Conservation (phyloP, 768 basidiomycete genomes). For the Amanita molliuscula region DNA sequence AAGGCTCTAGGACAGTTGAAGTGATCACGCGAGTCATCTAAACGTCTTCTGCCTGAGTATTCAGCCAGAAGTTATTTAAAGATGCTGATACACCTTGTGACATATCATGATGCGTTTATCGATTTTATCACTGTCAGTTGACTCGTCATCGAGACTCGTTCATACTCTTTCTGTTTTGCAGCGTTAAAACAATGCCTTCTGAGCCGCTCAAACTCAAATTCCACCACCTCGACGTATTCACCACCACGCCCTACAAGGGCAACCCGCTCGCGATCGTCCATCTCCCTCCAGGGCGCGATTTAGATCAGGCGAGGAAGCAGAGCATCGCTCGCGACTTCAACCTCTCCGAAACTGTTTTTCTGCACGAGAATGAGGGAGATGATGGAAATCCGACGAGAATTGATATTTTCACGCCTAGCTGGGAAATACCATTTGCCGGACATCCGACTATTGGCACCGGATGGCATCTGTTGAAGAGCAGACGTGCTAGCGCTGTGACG, state of each 20-base stretch:
- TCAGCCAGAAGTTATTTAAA: no score
- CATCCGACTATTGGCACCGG: conserved; percentile 35
- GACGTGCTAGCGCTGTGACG: conserved; percentile 13
- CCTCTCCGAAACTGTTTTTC: conserved; percentile 37
- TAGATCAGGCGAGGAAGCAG: conserved; percentile 30
- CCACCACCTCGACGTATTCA: conserved; percentile 33
- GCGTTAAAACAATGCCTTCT: not conserved
- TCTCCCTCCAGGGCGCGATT: conserved; percentile 16
- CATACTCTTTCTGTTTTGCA: no score
- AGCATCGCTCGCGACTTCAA: conserved; percentile 38
- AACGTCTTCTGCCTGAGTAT: no score
- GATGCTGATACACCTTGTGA: no score
- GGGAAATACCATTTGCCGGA: conserved; percentile 34
- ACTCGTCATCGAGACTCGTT: no score
- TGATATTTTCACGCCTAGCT: conserved; percentile 30
- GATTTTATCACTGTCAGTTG: no score
- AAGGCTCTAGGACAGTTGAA: no score
- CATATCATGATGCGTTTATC: no score
- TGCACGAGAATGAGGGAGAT: conserved; percentile 21
- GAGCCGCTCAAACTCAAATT: conserved; percentile 13
- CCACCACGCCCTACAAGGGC: conserved; percentile 25
- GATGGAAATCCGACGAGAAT: conserved; percentile 17
- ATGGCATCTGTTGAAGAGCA: conserved; percentile 25
- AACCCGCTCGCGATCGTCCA: conserved; percentile 37
- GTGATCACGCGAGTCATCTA: no score